These are phyloP conservation scores for Schizophyllum amplum DNA, from an alignment of 1,284 basidiomycete species.

Conservation along the genomic window DNA sequence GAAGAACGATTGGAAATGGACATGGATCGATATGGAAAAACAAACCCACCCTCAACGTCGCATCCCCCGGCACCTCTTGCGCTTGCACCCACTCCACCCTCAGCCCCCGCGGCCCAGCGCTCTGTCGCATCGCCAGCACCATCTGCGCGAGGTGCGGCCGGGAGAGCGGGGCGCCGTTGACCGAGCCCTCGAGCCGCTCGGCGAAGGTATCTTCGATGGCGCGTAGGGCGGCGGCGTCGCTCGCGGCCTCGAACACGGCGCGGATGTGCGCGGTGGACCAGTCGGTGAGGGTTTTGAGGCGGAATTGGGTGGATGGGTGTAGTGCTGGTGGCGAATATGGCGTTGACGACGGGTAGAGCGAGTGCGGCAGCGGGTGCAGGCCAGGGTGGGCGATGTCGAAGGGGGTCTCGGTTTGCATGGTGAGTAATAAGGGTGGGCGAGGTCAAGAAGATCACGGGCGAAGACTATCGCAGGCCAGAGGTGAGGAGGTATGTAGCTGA, in stretches of 20 bases:
- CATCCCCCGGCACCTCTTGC: constrained; percentile 35
- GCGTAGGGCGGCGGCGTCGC: constrained; percentile 31
- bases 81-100: constrained; percentile 42
- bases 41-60: constrained; percentile 32
- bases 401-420: background rate
- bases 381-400: background rate
- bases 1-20: background rate
- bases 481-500: too few species aligned
- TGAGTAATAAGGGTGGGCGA: background rate
- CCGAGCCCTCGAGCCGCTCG: constrained; percentile 27
- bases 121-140: constrained; percentile 36
- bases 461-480: too few species aligned
- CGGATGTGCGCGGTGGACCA: constrained; percentile 47
- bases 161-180: constrained; percentile 37
- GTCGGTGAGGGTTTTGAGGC: constrained; percentile 28
- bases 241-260: constrained; percentile 42
- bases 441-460: too few species aligned
- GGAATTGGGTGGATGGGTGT: too few species aligned
- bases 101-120: constrained; percentile 27
- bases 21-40: too few species aligned
- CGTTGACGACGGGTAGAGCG: too few species aligned
- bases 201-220: constrained; percentile 43
- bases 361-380: background rate
- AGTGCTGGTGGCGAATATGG: too few species aligned
- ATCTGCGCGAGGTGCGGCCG: constrained; percentile 34